A percentile compares a stretch with the other conserved stretches of the same genome.
These are phyloP conservation scores for Ustulina deusta DNA, from an alignment of 2,329 filamentous ascomycete genomes.

Conservation along the genomic window DNA sequence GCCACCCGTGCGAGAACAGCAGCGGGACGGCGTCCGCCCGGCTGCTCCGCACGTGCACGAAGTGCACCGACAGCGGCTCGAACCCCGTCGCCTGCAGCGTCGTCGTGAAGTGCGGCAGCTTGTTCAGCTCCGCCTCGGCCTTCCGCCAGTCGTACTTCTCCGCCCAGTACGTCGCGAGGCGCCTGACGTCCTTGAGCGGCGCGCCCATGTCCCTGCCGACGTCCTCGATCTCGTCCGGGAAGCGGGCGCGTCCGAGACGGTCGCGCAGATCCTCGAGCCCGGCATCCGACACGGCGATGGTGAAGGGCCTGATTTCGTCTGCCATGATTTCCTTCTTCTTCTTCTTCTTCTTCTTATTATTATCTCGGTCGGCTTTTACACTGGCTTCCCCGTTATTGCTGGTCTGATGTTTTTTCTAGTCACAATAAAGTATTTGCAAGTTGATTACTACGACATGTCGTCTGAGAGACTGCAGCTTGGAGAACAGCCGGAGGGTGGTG, in stretches of 20 bases:
- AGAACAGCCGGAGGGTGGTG: too few species aligned
- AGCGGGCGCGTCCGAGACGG: conserved; percentile 65
- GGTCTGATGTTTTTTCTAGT: background rate
- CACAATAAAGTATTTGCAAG: too few species aligned
- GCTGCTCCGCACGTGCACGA: conserved; percentile 64
- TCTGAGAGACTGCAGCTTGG: too few species aligned
- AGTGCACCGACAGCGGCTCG: conserved; percentile 71
- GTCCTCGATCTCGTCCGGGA: conserved; percentile 60
- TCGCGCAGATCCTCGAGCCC: conserved; percentile 65
- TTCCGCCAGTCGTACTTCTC: conserved; percentile 71
- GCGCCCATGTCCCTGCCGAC: conserved; percentile 58
- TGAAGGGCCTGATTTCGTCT: conserved; percentile 55
- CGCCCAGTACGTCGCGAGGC: conserved; percentile 69
- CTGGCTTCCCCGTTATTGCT: conserved; percentile 34
- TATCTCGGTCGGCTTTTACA: conserved; percentile 44
- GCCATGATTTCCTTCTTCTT: conserved; percentile 15
- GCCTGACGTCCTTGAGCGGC: conserved; percentile 69
- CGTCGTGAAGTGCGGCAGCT: conserved; percentile 69
- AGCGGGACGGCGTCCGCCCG: conserved; percentile 56
- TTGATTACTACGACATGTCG: too few species aligned
- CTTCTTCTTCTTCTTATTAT: background rate
- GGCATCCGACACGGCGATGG: conserved; percentile 63
- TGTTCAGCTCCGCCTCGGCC: conserved; percentile 69
- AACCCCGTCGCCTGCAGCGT: conserved; percentile 68
- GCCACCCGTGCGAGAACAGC: conserved; percentile 56